A percentile compares a stretch with the other conserved stretches of the same genome.
phyloP scores from a whole-genome alignment of 108 stramenopile genomes.

The Skeletonema potamos region DNA sequence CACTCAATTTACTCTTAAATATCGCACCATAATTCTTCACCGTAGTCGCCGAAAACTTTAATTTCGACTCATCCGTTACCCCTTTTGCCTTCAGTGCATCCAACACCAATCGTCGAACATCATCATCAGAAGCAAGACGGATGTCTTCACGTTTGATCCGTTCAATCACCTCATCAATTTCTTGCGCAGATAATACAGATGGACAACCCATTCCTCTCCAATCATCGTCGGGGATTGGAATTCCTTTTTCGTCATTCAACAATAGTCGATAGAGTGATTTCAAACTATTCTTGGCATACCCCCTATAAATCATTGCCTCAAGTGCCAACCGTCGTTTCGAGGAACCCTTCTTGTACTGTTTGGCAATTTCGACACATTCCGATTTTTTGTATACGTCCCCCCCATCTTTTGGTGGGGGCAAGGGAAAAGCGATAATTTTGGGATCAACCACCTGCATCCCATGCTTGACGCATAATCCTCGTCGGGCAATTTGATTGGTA shows the following conservation, averaged over 20 bases:
- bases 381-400: conserved; percentile 1
- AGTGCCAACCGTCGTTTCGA: neutral
- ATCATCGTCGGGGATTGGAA: neutral
- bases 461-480: neutral
- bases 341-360: conserved; percentile 1
- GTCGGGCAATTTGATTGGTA: neutral
- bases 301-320: neutral
- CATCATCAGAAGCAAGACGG: neutral
- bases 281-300: conserved; percentile 2
- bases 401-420: conserved; percentile 2
- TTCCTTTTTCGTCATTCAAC: neutral
- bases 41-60: neutral
- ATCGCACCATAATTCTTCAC: conserved; percentile 9
- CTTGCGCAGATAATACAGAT: neutral
- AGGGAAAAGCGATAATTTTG: neutral
- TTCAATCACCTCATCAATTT: conserved; percentile 8
- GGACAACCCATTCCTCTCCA: conserved; percentile 1
- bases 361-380: conserved; percentile 1
- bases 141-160: neutral
- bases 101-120: neutral
- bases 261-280: neutral
- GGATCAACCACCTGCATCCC: neutral
- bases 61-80: neutral
- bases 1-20: conserved; percentile 6
- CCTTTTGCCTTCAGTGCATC: neutral